Conservation (phyloP, 2,329 filamentous ascomycete genomes). For the Cladosporium phlei region DNA sequence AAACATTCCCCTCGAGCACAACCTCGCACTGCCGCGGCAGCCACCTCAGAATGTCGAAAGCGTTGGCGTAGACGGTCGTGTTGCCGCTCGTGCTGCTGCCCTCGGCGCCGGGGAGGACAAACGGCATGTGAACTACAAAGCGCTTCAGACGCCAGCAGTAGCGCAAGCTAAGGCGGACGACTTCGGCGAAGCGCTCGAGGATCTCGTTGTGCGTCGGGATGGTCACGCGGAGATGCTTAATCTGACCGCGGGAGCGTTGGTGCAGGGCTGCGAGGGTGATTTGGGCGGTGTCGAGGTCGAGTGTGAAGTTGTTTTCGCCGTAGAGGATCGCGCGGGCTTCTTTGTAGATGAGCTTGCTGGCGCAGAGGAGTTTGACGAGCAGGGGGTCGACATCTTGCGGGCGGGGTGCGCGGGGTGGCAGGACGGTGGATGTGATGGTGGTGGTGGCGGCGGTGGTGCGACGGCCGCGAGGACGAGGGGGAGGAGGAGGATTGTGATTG, state of each 20-base stretch:
- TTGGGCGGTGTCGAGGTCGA: conserved; percentile 36
- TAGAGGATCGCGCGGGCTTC: conserved; percentile 41
- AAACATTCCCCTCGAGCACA: conserved; percentile 36
- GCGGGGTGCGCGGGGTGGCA: conserved; percentile 13
- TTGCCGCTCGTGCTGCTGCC: conserved; percentile 31
- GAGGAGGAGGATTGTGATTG: too few relatives aligned
- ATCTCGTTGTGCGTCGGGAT: conserved; percentile 45
- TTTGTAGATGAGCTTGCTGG: conserved; percentile 37
- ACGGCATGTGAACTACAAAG: conserved; percentile 38
- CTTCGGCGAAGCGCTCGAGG: conserved; percentile 42
- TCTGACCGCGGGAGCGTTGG: conserved; percentile 40
- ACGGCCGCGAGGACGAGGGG: background rate
- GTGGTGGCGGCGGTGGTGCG: conserved; percentile 6
- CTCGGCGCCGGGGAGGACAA: conserved; percentile 28
- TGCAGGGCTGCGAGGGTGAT: conserved; percentile 37
- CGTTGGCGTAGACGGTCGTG: conserved; percentile 43
- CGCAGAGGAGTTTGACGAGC: conserved; percentile 35
- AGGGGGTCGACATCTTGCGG: conserved; percentile 33
- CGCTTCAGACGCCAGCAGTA: conserved; percentile 44
- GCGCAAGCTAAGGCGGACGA: conserved; percentile 41
- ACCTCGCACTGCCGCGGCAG: conserved; percentile 41
- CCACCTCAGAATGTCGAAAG: conserved; percentile 45
- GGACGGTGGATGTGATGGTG: background rate
- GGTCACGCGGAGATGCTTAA: conserved; percentile 41
- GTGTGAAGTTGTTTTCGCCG: conserved; percentile 36